phyloP scores from a whole-genome alignment of 129 eudicot genomes.

The Apium graveolens region DNA sequence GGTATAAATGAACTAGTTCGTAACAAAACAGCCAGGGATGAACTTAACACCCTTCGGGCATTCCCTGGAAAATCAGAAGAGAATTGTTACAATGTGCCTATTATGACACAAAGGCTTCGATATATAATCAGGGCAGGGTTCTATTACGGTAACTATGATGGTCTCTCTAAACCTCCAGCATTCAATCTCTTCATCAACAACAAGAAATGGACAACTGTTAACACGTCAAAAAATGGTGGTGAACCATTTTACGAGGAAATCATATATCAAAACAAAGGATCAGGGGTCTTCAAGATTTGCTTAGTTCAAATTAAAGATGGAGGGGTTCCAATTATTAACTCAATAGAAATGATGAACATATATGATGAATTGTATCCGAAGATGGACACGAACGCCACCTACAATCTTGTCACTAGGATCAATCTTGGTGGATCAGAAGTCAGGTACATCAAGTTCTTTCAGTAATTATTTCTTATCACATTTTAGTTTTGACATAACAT shows the following conservation, averaged over 20 bases:
- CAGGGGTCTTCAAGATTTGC: not conserved
- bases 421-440: slow-evolving; percentile 6
- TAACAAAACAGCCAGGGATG: not conserved
- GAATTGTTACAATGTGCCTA: not conserved
- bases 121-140: not conserved
- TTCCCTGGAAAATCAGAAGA: not conserved
- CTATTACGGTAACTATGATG: not conserved
- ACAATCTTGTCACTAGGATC: not conserved
- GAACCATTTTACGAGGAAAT: not conserved
- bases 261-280: not conserved
- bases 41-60: not conserved
- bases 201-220: not conserved
- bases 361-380: not conserved
- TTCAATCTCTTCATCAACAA: not conserved
- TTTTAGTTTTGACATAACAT: too few relatives aligned
- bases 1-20: not conserved
- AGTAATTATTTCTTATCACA: too few relatives aligned
- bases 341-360: not conserved
- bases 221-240: not conserved
- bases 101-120: not conserved
- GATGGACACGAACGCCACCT: not conserved
- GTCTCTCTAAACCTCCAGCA: not conserved
- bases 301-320: not conserved
- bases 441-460: not conserved
- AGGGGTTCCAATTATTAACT: not conserved